Percentiles rank a stretch among this genome's conserved stretches.
phyloP scores from a whole-genome alignment of 106 monocot genomes.

The Dendrobium nobile region DNA sequence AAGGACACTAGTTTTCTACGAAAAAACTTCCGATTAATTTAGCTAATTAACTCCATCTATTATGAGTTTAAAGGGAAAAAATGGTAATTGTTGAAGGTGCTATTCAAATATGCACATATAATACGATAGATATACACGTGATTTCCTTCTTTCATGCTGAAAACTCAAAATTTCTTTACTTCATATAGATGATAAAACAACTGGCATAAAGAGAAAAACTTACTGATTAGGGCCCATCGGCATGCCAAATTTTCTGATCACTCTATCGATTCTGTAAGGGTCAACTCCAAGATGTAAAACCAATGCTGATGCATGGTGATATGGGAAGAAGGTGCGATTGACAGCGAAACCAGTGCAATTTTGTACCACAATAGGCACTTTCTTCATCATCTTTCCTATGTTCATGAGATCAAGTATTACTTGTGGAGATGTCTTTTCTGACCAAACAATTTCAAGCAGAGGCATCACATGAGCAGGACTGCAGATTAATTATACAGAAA shows the following conservation, averaged over 20 bases:
- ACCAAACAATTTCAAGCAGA: slow-evolving; percentile 76
- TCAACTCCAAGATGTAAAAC: slow-evolving; percentile 67
- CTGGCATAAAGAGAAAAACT: slow-evolving; percentile 49
- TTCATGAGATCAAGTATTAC: slow-evolving; percentile 79
- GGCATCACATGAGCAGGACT: slow-evolving; percentile 95
- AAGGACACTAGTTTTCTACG: not conserved
- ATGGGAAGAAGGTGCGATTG: slow-evolving; percentile 85
- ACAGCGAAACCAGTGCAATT: slow-evolving; percentile 93
- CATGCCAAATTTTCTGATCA: slow-evolving; percentile 77
- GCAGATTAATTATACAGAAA: not conserved
- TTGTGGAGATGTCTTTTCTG: slow-evolving; percentile 82
- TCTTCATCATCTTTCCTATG: slow-evolving; percentile 76
- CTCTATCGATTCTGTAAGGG: slow-evolving; percentile 68
- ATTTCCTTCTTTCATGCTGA: too few relatives aligned
- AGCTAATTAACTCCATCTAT: not conserved
- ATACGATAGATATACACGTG: too few relatives aligned
- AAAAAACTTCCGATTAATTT: not conserved
- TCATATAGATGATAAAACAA: too few relatives aligned
- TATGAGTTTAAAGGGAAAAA: not conserved
- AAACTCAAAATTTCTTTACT: too few relatives aligned
- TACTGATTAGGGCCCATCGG: slow-evolving; percentile 95
- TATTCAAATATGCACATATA: too few relatives aligned
- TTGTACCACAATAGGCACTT: slow-evolving; percentile 79
- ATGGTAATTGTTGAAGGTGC: not conserved
- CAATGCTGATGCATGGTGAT: slow-evolving; percentile 52